Evolutionary conservation across 768 basidiomycete genomes (phyloP).

Genomic region (Amyloporia xantha): DNA sequence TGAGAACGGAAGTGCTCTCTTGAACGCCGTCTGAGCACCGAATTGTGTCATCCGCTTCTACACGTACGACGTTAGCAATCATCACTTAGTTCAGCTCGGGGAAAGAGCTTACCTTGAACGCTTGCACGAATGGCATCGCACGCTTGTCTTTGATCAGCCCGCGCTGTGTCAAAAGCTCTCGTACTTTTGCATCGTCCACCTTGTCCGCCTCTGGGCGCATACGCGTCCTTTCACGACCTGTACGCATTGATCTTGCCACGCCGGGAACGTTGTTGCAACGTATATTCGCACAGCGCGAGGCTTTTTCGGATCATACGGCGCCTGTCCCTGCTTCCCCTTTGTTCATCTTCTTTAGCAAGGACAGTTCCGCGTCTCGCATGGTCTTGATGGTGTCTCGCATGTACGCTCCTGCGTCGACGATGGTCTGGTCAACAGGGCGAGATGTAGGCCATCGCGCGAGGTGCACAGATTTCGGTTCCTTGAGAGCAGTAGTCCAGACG

Average conservation of each 20-base stretch:
- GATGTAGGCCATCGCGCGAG: constrained; percentile 74
- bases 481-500: constrained; percentile 73
- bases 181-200: constrained; percentile 80
- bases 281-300: constrained; percentile 85
- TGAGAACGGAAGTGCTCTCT: constrained; percentile 76
- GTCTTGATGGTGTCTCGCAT: constrained; percentile 89
- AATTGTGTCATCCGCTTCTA: constrained; percentile 81
- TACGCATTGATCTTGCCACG: constrained; percentile 88
- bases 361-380: constrained; percentile 82
- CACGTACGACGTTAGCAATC: no score
- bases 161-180: constrained; percentile 54
- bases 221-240: constrained; percentile 66
- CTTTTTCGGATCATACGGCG: constrained; percentile 76
- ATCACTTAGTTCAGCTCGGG: no score
- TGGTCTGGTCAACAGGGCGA: constrained; percentile 49
- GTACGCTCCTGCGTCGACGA: constrained; percentile 74
- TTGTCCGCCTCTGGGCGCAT: constrained; percentile 45
- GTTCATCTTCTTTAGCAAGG: constrained; percentile 69
- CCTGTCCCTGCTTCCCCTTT: constrained; percentile 60
- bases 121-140: constrained; percentile 90
- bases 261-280: constrained; percentile 85
- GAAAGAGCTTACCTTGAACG: constrained; percentile 90
- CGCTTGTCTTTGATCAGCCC: constrained; percentile 95
- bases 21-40: constrained; percentile 72
- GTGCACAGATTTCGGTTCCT: constrained; percentile 73